These are phyloP conservation scores for Fusarium poae DNA, from an alignment of 2,329 filamentous ascomycete species.

Conservation along the genomic window DNA sequence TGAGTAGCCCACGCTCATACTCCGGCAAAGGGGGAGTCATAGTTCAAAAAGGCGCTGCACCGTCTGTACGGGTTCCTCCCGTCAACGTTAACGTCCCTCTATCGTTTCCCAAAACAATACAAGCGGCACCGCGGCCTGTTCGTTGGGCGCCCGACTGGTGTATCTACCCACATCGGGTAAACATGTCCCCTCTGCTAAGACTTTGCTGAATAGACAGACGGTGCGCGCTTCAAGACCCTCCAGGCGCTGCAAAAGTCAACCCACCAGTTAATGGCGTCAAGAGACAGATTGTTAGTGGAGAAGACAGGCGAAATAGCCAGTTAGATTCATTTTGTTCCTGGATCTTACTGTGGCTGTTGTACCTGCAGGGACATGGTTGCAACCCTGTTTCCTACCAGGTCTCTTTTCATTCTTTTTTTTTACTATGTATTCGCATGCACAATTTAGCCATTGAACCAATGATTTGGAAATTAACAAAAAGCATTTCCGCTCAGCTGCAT, in stretches of 20 bases:
- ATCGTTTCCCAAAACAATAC: slow-evolving; percentile 24
- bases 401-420: slow-evolving; percentile 1
- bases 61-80: slow-evolving; percentile 36
- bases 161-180: slow-evolving; percentile 38
- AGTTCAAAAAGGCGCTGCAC: slow-evolving; percentile 34
- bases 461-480: slow-evolving; percentile 33
- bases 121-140: slow-evolving; percentile 29
- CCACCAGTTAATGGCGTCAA: slow-evolving; percentile 38
- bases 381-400: slow-evolving; percentile 29
- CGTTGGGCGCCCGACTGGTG: slow-evolving; percentile 16
- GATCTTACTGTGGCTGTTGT: slow-evolving; percentile 27
- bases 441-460: slow-evolving; percentile 15
- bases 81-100: slow-evolving; percentile 33
- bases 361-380: slow-evolving; percentile 36
- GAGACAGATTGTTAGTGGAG: slow-evolving; percentile 27
- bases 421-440: slow-evolving; percentile 4
- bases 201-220: slow-evolving; percentile 22
- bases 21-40: slow-evolving; percentile 24
- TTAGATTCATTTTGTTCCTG: slow-evolving; percentile 34
- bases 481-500: slow-evolving; percentile 19
- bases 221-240: not conserved
- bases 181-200: slow-evolving; percentile 40
- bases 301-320: slow-evolving; percentile 13
- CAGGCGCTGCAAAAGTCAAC: slow-evolving; percentile 1
- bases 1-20: slow-evolving; percentile 17